Evolutionary conservation across 768 basidiomycete genomes (phyloP), one percentile per base, ranked within the genome.

Genomic region (Boletus sp.): DNA sequence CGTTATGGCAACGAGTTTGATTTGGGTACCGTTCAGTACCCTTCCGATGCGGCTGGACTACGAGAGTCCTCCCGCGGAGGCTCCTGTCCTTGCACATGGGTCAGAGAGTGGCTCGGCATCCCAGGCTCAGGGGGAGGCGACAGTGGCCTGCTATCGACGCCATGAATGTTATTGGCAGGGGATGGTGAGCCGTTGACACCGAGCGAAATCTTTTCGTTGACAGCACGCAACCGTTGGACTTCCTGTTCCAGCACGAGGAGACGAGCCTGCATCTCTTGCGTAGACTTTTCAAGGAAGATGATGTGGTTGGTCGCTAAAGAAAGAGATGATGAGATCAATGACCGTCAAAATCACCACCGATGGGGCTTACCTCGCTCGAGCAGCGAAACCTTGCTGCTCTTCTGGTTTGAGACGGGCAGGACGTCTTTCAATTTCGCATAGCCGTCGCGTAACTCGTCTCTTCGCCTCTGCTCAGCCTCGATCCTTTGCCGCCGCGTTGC

Each of bases 381-480:
- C 55, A 94, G 75, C 28, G 89, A 91, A 17, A 93, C 90, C 70
- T 95, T 95, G 76, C 90, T 92, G 71, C 88, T 87, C 77, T 94
- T 92, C 78, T 93, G 91, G 73, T 92, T 93, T 12, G 89, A 90
- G 52, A 87, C 81, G 3, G 93, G 93, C 7, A 95, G 78, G 28
- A 90, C 89, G 59, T 93, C 91, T 74, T 92, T 92, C 72, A 95
- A 77, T 67, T 88, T 86, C 36, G 88, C 87, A 73, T 94, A 95
- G 29, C 91, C 92, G 67, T 95, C 92, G 58, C 93, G 82, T 58
- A 94, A 80, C 73, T 94, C 93, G 72, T 94, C 92, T 61, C 93
- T 81, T 56, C 93, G 80, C 45, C 92, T 79, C 76, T 94, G 90
- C 72, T 93, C 90, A n/a, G 90, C 91, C 75, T 93, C 90, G 55